Evolutionary conservation across 2,329 filamentous ascomycete genomes (phyloP).

Genomic region (Chalaropsis ovoidea): DNA sequence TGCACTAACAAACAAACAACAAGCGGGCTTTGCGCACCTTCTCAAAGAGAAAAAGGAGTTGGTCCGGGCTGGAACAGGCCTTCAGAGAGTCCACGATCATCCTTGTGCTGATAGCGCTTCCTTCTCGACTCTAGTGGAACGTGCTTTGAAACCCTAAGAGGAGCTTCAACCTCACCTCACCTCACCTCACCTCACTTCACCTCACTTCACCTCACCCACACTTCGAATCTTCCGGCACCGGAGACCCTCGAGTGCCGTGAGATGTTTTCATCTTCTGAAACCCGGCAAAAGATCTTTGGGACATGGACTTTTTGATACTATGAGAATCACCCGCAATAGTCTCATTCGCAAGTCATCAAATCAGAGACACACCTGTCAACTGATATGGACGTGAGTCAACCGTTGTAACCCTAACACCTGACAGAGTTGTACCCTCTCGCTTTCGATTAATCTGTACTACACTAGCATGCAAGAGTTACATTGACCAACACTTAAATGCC

Average conservation of each 20-base stretch:
- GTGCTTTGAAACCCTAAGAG: not conserved
- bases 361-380: not conserved
- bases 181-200: not conserved
- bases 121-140: not conserved
- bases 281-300: too few relatives aligned
- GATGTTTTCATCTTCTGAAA: too few relatives aligned
- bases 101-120: not conserved
- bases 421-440: not conserved
- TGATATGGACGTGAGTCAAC: not conserved
- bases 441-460: not conserved
- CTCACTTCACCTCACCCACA: not conserved
- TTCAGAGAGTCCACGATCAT: not conserved
- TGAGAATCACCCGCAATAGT: too few relatives aligned
- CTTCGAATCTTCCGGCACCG: not conserved
- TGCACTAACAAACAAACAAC: not conserved
- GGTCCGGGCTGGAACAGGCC: constrained; percentile 4
- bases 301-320: too few relatives aligned
- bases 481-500: not conserved
- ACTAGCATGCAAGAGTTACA: not conserved
- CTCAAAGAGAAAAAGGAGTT: not conserved
- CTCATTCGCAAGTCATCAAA: not conserved
- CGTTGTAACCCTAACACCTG: not conserved
- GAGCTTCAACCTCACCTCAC: not conserved
- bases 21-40: not conserved
- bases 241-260: not conserved